phyloP scores from a whole-genome alignment of 345 rosid genomes.

The Psidium guajava region DNA sequence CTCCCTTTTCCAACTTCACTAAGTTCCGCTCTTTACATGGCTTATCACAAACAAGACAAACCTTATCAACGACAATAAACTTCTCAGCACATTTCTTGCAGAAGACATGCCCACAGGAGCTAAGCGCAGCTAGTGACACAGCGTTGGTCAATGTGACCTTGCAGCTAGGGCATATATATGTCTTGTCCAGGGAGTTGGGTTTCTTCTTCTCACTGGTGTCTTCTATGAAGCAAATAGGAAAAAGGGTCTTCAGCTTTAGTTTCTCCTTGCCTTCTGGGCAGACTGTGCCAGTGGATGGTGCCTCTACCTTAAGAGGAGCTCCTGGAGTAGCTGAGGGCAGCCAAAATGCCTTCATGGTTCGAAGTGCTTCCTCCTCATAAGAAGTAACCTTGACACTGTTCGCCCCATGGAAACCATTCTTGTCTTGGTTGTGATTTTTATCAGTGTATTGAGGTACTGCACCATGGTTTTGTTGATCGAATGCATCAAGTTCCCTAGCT shows the following conservation, averaged over 20 bases:
- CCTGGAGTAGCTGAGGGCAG: constrained; percentile 98
- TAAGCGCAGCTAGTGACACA: constrained; percentile 55
- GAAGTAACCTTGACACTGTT: constrained; percentile 89
- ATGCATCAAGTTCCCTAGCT: constrained; percentile 82
- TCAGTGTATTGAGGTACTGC: constrained; percentile 82
- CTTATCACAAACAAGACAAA: constrained; percentile 69
- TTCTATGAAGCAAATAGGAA: constrained; percentile 57
- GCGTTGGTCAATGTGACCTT: constrained; percentile 90
- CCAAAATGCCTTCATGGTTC: constrained; percentile 98
- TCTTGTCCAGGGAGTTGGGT: constrained; percentile 49
- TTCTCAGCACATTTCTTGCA: constrained; percentile 90
- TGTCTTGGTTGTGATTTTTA: constrained; percentile 55
- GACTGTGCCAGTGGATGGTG: constrained; percentile 51
- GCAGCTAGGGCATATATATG: constrained; percentile 88
- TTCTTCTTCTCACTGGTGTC: constrained; percentile 48
- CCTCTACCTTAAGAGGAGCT: constrained; percentile 62
- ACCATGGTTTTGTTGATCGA: constrained; percentile 94
- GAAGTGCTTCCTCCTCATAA: constrained; percentile 89
- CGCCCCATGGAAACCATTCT: constrained; percentile 88
- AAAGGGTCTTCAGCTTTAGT: constrained; percentile 76
- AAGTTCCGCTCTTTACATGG: constrained; percentile 66
- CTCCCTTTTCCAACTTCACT: constrained; percentile 75
- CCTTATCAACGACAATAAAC: constrained; percentile 66
- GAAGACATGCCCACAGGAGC: constrained; percentile 93
- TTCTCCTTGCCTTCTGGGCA: constrained; percentile 95